These are phyloP conservation scores for Ogataea paraovalis DNA, from an alignment of 805 yeast genomes.

Conservation along the genomic window DNA sequence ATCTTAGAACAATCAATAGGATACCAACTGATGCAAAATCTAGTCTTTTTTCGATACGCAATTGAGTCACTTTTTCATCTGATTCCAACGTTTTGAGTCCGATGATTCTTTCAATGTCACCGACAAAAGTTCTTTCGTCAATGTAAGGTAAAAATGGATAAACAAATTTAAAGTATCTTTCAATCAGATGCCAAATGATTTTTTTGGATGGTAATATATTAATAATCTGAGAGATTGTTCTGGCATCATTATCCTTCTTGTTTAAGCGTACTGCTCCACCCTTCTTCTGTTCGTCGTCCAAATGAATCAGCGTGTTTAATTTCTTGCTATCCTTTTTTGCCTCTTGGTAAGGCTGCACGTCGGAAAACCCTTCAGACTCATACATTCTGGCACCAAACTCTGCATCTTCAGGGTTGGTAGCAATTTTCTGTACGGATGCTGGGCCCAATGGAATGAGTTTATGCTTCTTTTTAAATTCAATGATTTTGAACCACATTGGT, in stretches of 20 bases:
- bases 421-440: not conserved
- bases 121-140: conserved; percentile 35
- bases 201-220: conserved; percentile 39
- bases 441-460: conserved; percentile 8
- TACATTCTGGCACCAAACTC: conserved; percentile 31
- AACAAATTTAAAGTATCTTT: conserved; percentile 40
- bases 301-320: not conserved
- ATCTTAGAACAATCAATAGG: conserved; percentile 40
- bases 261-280: not conserved
- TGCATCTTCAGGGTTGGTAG: conserved; percentile 6
- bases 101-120: conserved; percentile 33
- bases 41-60: conserved; percentile 38
- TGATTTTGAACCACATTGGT: conserved; percentile 32
- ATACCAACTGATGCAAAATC: conserved; percentile 48
- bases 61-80: conserved; percentile 29
- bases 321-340: conserved; percentile 9
- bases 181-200: conserved; percentile 42
- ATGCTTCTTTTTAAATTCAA: conserved; percentile 18
- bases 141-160: conserved; percentile 48
- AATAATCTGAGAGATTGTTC: conserved; percentile 29
- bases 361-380: conserved; percentile 37
- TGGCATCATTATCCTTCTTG: conserved; percentile 20
- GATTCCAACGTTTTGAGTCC: conserved; percentile 32
- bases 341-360: conserved; percentile 30
- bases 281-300: conserved; percentile 10